These are phyloP conservation scores for Fusarium sublunatum DNA, from an alignment of 2,329 filamentous ascomycete genomes.

Conservation along the genomic window DNA sequence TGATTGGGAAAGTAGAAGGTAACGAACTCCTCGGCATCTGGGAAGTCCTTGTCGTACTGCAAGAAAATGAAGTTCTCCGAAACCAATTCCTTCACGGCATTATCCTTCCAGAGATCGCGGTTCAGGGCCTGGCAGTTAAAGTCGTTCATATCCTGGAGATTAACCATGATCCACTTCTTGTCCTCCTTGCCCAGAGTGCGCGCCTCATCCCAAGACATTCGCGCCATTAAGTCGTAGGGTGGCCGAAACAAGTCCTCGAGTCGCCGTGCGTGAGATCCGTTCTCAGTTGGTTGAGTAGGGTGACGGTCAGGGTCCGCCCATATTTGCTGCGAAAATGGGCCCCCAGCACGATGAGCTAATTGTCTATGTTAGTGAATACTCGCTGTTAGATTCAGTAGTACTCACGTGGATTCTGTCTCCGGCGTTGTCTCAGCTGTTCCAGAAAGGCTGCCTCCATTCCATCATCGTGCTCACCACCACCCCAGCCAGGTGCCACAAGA, in stretches of 20 bases:
- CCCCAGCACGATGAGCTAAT: constrained; percentile 43
- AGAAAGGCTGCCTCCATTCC: constrained; percentile 69
- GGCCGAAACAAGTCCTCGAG: constrained; percentile 93
- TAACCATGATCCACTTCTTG: constrained; percentile 95
- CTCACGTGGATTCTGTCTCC: constrained; percentile 50
- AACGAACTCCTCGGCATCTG: constrained; percentile 81
- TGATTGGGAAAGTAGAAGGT: constrained; percentile 86
- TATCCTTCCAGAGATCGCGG: constrained; percentile 94
- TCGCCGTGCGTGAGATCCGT: constrained; percentile 75
- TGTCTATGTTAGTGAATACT: constrained; percentile 11
- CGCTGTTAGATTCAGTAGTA: background rate
- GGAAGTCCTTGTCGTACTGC: constrained; percentile 90
- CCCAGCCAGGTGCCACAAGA: constrained; percentile 75
- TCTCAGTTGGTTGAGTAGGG: constrained; percentile 52
- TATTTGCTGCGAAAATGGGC: constrained; percentile 55
- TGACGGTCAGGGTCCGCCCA: constrained; percentile 49
- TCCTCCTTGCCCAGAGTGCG: constrained; percentile 86
- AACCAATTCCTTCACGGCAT: constrained; percentile 80
- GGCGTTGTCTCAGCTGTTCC: constrained; percentile 69
- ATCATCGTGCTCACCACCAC: constrained; percentile 62
- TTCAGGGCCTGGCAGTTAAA: constrained; percentile 97
- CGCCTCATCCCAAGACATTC: constrained; percentile 83
- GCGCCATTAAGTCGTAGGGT: constrained; percentile 88
- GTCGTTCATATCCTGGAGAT: constrained; percentile 91
- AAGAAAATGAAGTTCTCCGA: constrained; percentile 95